Conservation (phyloP, 306 rosid species). For the Quillaja saponaria region DNA sequence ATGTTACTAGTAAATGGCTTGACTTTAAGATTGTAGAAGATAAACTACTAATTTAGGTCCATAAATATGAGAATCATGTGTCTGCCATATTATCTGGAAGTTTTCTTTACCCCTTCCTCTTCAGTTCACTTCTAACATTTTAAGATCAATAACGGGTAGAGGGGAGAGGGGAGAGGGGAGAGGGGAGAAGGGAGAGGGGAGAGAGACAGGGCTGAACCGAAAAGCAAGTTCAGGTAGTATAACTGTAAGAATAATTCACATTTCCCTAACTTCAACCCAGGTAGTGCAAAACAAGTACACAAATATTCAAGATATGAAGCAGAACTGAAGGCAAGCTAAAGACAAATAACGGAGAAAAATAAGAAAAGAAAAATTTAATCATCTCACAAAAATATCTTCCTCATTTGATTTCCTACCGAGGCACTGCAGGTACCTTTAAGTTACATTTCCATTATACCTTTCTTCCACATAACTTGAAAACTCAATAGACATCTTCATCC, state of each 20-base stretch:
- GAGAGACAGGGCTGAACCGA: not conserved
- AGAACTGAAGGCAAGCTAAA: slow-evolving; percentile 35
- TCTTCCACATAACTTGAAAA: slow-evolving; percentile 44
- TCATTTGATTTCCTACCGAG: slow-evolving; percentile 43
- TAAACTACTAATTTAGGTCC: too few species aligned
- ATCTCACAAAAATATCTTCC: slow-evolving; percentile 37
- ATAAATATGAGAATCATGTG: too few species aligned
- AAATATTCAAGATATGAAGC: slow-evolving; percentile 40
- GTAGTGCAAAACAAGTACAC: slow-evolving; percentile 38
- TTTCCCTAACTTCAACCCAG: slow-evolving; percentile 29
- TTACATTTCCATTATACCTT: slow-evolving; percentile 46
- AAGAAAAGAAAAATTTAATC: slow-evolving; percentile 25
- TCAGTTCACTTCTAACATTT: too few species aligned
- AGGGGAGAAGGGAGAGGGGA: too few species aligned
- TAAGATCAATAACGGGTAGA: too few species aligned
- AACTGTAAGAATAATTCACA: slow-evolving; percentile 29
- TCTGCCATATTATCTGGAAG: too few species aligned
- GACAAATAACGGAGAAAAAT: slow-evolving; percentile 29
- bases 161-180: too few species aligned
- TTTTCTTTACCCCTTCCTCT: too few species aligned
- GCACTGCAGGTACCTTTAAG: slow-evolving; percentile 37
- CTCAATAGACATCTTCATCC: slow-evolving; percentile 34
- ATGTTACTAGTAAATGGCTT: too few species aligned
- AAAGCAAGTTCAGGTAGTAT: slow-evolving; percentile 26
- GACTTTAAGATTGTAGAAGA: too few species aligned